Evolutionary conservation across 1,284 basidiomycete species (phyloP).

Genomic region (Ceratobasidium sp.): DNA sequence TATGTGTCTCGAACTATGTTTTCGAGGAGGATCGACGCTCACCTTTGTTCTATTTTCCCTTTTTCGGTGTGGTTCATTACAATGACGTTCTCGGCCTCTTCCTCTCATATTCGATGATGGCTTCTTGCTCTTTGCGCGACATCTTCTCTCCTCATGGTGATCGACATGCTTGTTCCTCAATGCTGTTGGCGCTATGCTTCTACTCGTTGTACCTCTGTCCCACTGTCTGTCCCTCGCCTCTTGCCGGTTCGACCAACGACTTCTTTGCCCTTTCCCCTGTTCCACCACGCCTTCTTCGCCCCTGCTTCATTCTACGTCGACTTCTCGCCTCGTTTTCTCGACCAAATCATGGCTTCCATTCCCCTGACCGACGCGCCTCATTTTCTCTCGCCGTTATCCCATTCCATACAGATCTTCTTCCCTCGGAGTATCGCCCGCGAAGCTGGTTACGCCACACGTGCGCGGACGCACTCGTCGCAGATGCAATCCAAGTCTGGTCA

Average conservation of each 20-base stretch:
- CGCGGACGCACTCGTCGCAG: constrained; percentile 18
- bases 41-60: not conserved
- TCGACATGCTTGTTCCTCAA: constrained; percentile 6
- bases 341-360: not conserved
- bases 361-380: not conserved
- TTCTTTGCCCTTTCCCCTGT: not conserved
- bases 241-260: not conserved
- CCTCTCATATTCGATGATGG: not conserved
- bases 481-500: constrained; percentile 14
- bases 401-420: constrained; percentile 34
- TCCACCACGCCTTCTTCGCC: no score
- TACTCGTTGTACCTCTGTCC: not conserved
- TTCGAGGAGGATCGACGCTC: not conserved
- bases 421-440: constrained; percentile 45
- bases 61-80: not conserved
- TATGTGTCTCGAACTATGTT: constrained; percentile 56
- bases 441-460: constrained; percentile 37
- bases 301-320: no score
- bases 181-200: not conserved
- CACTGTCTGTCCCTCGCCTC: not conserved
- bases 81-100: not conserved
- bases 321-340: not conserved
- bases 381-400: no score
- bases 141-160: not conserved
- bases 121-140: not conserved